Evolutionary conservation across 805 yeast genomes (phyloP), one percentile per base, ranked within the genome.

Genomic region (Ogataea chonburiensis): DNA sequence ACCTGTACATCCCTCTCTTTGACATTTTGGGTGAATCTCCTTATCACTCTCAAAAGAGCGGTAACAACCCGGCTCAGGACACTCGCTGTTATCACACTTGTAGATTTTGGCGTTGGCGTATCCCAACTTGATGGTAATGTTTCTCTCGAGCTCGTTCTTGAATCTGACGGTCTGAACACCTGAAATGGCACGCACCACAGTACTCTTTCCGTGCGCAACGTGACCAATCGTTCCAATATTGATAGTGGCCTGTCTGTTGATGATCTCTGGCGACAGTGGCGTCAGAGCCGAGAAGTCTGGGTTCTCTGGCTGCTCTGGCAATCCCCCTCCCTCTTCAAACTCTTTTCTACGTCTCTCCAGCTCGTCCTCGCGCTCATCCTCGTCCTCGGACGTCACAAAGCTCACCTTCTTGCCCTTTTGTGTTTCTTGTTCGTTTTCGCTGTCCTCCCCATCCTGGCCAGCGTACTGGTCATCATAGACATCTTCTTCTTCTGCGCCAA

Each of bases 181-280:
- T 3, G 98, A 89, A 51, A 93, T 93, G 56, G 98, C 98, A 53
- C 97, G 97, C 42, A 97, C 93, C 58, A 91, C 79, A 34, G 98
- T 89, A 50, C 98, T 88, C 70, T 91, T 91, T 68, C 98, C 98
- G 70, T 93, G 98, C 67, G 93, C 98, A 51, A 91, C 98, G 65
- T 91, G 98, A 50, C 98, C 98, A 61, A 91, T 91, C 59, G 98
- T 91, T 67, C 99, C 99, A 59, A 93, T 93, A 66, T 93, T 93
- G 61, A 93, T 87, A 32, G 99, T 93, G 45, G 99, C 99, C 71
- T 93, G 99, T 76, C 98, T 85, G 65, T 86, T 86, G 68, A 93
- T 93, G 60, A 93, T 94, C 58, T 89, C 98, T 37, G 95, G 93
- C 6, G 94, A 82, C 45, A 86, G 70, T 21, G 98, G 97, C 31